phyloP scores from a whole-genome alignment of 2,329 filamentous ascomycete genomes.

The Pestalotiopsis sp. region DNA sequence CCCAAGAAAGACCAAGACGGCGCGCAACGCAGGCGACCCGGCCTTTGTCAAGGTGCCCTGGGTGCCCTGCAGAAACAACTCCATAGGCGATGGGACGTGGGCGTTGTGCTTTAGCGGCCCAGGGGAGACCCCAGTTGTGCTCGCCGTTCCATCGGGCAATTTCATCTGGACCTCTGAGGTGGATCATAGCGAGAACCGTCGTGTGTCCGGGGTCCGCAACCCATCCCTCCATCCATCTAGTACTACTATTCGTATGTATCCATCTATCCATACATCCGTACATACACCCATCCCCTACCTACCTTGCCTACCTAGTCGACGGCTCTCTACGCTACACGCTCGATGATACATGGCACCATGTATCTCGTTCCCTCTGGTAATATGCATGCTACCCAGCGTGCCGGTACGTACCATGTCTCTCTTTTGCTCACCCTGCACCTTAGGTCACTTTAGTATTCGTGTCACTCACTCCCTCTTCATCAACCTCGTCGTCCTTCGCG shows the following conservation, averaged over 20 bases:
- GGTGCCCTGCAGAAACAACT: slow-evolving; percentile 10
- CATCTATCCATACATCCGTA: slow-evolving; percentile 14
- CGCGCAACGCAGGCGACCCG: not conserved
- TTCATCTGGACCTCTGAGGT: slow-evolving; percentile 39
- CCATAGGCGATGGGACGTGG: slow-evolving; percentile 32
- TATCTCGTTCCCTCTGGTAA: not conserved
- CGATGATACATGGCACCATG: not conserved
- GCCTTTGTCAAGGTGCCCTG: not conserved
- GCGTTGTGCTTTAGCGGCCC: slow-evolving; percentile 19
- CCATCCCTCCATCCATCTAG: slow-evolving; percentile 14
- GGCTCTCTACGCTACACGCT: not conserved
- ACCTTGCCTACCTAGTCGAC: not conserved
- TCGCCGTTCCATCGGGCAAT: slow-evolving; percentile 43
- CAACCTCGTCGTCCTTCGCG: slow-evolving; percentile 1
- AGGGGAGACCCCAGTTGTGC: slow-evolving; percentile 33
- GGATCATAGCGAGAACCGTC: slow-evolving; percentile 35
- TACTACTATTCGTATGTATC: no score
- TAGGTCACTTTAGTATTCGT: slow-evolving; percentile 11
- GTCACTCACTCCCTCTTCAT: slow-evolving; percentile 15
- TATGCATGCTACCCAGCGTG: not conserved
- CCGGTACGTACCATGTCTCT: slow-evolving; percentile 2
- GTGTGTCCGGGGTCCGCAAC: slow-evolving; percentile 30
- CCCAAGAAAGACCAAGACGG: slow-evolving; percentile 7
- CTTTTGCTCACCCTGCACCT: slow-evolving; percentile 5
- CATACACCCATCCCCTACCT: not conserved